Conservation (phyloP, 495 filamentous ascomycete species). For the Tricharina praecox region DNA sequence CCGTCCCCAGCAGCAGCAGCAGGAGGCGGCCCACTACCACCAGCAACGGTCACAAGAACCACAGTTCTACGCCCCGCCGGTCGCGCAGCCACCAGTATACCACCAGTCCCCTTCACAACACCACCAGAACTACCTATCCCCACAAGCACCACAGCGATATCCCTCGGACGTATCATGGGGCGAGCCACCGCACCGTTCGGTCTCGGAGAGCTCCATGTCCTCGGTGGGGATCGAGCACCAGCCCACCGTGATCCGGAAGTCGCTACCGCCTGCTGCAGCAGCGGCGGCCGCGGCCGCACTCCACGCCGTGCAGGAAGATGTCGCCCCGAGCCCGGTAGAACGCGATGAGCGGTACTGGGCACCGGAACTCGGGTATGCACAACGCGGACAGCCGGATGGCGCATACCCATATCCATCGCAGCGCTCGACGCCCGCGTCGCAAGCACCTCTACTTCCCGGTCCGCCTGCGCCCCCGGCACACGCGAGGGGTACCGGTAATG, state of each 20-base stretch:
- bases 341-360: background rate
- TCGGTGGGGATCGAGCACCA: background rate
- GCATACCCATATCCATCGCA: background rate
- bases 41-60: no score
- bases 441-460: background rate
- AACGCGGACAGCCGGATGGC: background rate
- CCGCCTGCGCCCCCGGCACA: background rate
- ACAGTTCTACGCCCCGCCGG: background rate
- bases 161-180: background rate
- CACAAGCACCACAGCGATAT: background rate
- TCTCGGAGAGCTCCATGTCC: background rate
- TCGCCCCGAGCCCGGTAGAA: background rate
- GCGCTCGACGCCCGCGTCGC: background rate
- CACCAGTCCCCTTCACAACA: background rate
- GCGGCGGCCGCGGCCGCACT: conserved; percentile 1
- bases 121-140: background rate
- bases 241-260: background rate
- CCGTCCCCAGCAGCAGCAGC: background rate
- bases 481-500: background rate
- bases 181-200: background rate
- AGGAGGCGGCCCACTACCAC: no score
- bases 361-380: background rate
- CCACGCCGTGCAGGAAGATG: background rate
- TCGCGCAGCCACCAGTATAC: background rate
- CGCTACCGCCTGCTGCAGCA: background rate